Evolutionary conservation across 441 rosid species (phyloP).

Genomic region (Cnidoscolus chayamansa): DNA sequence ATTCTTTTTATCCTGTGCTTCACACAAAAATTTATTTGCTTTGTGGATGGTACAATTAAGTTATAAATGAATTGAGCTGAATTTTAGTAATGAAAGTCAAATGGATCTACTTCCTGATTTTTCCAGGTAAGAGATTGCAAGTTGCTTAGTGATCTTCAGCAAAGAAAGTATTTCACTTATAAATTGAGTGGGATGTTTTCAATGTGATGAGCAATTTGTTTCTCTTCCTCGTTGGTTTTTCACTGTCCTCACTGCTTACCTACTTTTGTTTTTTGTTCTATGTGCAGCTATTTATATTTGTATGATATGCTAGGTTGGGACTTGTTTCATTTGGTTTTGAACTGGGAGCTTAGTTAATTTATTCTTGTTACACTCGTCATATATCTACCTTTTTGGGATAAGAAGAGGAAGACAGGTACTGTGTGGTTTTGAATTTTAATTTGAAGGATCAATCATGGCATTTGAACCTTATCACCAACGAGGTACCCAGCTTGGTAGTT

Average conservation of each 20-base stretch:
- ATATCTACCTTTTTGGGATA: constrained; percentile 1
- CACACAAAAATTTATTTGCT: background rate
- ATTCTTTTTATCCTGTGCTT: constrained; percentile 1
- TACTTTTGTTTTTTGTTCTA: constrained; percentile 18
- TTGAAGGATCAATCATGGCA: constrained; percentile 41
- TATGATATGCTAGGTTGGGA: background rate
- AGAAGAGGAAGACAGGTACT: constrained; percentile 20
- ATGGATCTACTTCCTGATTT: background rate
- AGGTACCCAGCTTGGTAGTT: constrained; percentile 28
- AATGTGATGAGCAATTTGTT: too few relatives aligned
- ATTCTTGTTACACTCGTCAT: constrained; percentile 1
- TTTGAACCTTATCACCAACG: constrained; percentile 36
- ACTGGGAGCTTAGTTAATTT: constrained; percentile 22
- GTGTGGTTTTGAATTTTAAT: constrained; percentile 26
- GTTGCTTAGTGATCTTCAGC: too few relatives aligned
- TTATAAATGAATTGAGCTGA: background rate
- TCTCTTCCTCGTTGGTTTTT: too few relatives aligned
- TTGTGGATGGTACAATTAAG: background rate
- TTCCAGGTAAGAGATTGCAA: background rate
- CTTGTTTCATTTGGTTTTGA: constrained; percentile 20
- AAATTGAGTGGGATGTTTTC: background rate
- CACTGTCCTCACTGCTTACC: background rate
- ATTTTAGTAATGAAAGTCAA: background rate
- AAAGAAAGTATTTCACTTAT: background rate
- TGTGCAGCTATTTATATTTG: constrained; percentile 23